Evolutionary conservation across 2,329 filamentous ascomycete species (phyloP).

Genomic region (Colletotrichum liriopes): DNA sequence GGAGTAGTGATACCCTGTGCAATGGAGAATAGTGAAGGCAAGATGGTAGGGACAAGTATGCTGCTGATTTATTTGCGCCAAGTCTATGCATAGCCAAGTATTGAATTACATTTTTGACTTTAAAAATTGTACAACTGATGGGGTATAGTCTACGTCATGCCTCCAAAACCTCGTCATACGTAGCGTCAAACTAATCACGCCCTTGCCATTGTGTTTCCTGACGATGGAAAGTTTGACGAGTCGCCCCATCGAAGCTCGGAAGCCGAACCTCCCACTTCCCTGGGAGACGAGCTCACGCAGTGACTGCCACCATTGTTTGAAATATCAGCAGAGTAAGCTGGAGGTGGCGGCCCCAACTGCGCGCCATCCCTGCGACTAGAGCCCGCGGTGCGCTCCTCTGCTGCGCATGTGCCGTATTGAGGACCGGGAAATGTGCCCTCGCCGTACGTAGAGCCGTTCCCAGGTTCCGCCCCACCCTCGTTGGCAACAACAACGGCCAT

Average conservation of each 20-base stretch:
- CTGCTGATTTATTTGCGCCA: no score
- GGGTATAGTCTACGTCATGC: no score
- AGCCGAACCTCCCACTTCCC: neutral
- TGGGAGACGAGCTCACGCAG: neutral
- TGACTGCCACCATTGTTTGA: neutral
- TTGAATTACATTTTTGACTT: neutral
- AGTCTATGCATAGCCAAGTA: no score
- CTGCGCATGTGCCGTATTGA: neutral
- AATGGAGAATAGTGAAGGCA: no score
- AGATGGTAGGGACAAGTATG: no score
- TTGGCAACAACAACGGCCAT: neutral
- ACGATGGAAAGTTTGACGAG: neutral
- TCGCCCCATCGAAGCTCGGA: neutral
- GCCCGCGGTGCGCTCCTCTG: neutral
- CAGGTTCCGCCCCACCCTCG: neutral
- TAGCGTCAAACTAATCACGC: neutral
- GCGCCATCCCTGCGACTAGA: neutral
- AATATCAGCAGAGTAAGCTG: neutral
- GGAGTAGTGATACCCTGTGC: no score
- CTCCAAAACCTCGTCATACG: neutral
- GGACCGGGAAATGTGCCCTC: neutral
- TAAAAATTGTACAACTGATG: no score
- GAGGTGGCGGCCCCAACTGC: neutral
- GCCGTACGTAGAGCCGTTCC: neutral
- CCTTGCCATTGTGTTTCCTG: neutral